Evolutionary conservation across 2,329 filamentous ascomycete species (phyloP).

Genomic region (Penicillium sclerotiorum): DNA sequence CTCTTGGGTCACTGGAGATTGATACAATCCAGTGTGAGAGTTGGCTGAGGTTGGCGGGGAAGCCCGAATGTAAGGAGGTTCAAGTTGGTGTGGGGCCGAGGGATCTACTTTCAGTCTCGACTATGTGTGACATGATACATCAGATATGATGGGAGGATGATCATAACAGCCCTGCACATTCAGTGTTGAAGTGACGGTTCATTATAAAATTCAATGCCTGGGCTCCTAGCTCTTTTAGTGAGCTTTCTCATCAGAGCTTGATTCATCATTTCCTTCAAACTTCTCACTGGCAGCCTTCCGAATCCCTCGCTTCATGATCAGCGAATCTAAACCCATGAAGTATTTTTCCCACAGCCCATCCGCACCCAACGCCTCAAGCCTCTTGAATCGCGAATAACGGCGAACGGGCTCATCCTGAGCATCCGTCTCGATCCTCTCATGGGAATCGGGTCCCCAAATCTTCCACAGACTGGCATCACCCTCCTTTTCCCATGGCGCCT

Average conservation of each 20-base stretch:
- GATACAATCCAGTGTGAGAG: no score
- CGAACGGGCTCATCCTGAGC: constrained; percentile 8
- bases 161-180: no score
- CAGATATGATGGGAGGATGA: no score
- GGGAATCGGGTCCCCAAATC: constrained; percentile 12
- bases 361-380: constrained; percentile 1
- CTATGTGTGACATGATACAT: no score
- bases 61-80: not conserved
- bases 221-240: not conserved
- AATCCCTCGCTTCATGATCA: constrained; percentile 11
- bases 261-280: not conserved
- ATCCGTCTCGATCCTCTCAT: constrained; percentile 9
- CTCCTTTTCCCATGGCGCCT: constrained; percentile 11
- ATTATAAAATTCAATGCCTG: not conserved
- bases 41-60: not conserved
- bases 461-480: constrained; percentile 6
- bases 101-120: no score
- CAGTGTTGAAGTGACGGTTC: not conserved
- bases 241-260: not conserved
- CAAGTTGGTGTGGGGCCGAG: not conserved
- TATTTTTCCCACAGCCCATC: constrained; percentile 10
- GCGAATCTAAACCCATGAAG: constrained; percentile 4
- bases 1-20: no score
- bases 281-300: no score
- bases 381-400: constrained; percentile 10